Base-by-base conservation (phyloP, 2,329 filamentous ascomycete genomes). In the Emergomyces pasteurianus region DNA sequence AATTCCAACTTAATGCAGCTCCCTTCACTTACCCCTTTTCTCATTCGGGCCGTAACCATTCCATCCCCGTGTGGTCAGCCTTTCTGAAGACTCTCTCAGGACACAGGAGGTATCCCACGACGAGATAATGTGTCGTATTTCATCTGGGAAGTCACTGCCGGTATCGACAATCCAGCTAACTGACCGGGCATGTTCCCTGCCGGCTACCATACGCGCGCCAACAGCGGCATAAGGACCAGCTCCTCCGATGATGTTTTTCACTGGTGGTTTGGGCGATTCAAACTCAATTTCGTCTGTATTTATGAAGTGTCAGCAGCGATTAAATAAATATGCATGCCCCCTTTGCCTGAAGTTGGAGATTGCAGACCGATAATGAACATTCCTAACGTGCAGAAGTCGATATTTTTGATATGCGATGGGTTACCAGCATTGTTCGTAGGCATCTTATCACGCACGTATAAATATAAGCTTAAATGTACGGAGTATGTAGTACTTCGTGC, bases 91-190 rank as follows among this genome's bases (percentile, higher is more conserved):
- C 56, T 83, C 76, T 59, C 91, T 83, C 65, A 94, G 77, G 18
- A 90, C 69, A 23, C 84, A 88, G 6, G 83, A 83, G 1, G 92
- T 96, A 18, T 85, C 75, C 92, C 94, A 96, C 50, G 83, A 80
- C 16, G 81, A 75, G 65, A 99, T 85, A 50, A 83, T 78, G 1
- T 79, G 70, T 55, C 82, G 81, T 58, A 95, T 79, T 14, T 81
- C 75, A 0, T 77, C 65, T 0, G 92, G 92, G 66, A 97, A 97
- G 74, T 97, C 94, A 18, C 84, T 87, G 36, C 94, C 94, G 68
- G 86, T 83, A 74, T 99, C 92, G 50, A 97, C 84, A 64, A 97
- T 86, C 92, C 92, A 97, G 64, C 90, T 90, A 6, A 97, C 84
- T 2, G 82, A 80, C 43, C 78, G 79, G 26, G 90, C 88, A 53